Percentiles rank a stretch among this genome's conserved stretches.
phyloP scores from a whole-genome alignment of 306 rosid genomes.

The Abrus precatorius region DNA sequence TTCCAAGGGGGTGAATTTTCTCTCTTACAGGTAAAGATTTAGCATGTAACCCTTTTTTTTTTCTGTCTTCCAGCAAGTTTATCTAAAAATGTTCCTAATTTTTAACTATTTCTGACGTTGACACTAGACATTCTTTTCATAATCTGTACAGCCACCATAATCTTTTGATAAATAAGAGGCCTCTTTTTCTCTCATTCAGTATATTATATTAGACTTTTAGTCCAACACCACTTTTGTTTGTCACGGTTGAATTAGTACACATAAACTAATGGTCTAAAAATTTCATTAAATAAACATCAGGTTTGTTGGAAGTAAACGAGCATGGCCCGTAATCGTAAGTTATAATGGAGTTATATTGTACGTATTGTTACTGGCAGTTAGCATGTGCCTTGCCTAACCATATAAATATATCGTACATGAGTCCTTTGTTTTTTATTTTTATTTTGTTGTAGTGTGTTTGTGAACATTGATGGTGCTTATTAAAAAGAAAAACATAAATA shows the following conservation, averaged over 20 bases:
- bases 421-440: not conserved
- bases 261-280: not conserved
- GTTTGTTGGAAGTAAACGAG: not conserved
- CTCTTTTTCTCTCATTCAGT: constrained; percentile 16
- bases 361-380: constrained; percentile 1
- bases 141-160: constrained; percentile 16
- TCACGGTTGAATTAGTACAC: constrained; percentile 5
- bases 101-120: constrained; percentile 24
- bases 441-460: not conserved
- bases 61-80: constrained; percentile 7
- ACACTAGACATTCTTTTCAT: constrained; percentile 38
- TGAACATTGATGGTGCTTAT: not conserved
- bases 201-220: constrained; percentile 29
- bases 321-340: not conserved
- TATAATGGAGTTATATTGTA: constrained; percentile 5
- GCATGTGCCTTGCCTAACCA: constrained; percentile 26
- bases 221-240: not conserved
- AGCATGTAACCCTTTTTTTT: not conserved
- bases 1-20: constrained; percentile 1
- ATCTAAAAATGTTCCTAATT: constrained; percentile 16
- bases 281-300: constrained; percentile 16
- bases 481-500: not conserved
- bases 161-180: constrained; percentile 15
- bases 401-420: not conserved
- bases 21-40: constrained; percentile 22